A percentile compares a stretch with the other conserved stretches of the same genome.
Conservation (phyloP, 164 flowering plant genomes). For the Macadamia integrifolia region DNA sequence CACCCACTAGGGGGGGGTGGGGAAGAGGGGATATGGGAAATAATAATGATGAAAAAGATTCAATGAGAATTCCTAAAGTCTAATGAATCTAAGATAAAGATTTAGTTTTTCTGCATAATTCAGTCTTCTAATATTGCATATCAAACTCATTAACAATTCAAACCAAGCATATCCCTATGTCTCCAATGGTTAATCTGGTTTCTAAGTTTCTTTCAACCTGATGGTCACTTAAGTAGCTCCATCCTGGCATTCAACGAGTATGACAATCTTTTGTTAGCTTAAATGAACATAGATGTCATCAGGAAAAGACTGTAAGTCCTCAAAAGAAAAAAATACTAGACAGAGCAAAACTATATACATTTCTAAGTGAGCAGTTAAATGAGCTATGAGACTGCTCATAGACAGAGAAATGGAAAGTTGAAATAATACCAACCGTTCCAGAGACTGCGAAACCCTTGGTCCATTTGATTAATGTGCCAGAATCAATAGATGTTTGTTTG, state of each 20-base stretch:
- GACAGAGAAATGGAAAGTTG: not conserved
- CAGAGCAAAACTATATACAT: not conserved
- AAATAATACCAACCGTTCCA: constrained; percentile 60
- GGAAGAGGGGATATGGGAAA: no score
- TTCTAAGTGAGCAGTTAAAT: not conserved
- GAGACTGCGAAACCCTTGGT: constrained; percentile 87
- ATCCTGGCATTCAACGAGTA: not conserved
- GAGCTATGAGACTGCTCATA: not conserved
- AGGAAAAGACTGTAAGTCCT: not conserved
- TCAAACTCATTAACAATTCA: no score
- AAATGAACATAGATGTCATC: not conserved
- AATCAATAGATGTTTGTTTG: constrained; percentile 71
- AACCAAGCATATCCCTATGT: no score
- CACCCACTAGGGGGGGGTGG: no score
- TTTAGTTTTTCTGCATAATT: no score
- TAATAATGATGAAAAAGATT: no score
- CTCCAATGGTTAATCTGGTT: no score
- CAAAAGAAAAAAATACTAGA: not conserved
- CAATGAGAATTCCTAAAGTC: no score
- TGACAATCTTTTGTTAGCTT: not conserved
- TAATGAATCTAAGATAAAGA: no score
- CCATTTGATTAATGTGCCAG: constrained; percentile 88
- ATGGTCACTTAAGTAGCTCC: not conserved
- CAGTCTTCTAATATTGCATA: no score
- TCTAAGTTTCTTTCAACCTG: no score